These are phyloP conservation scores for Ganoderma sp. DNA, from an alignment of 1,284 basidiomycete species.

Conservation along the genomic window DNA sequence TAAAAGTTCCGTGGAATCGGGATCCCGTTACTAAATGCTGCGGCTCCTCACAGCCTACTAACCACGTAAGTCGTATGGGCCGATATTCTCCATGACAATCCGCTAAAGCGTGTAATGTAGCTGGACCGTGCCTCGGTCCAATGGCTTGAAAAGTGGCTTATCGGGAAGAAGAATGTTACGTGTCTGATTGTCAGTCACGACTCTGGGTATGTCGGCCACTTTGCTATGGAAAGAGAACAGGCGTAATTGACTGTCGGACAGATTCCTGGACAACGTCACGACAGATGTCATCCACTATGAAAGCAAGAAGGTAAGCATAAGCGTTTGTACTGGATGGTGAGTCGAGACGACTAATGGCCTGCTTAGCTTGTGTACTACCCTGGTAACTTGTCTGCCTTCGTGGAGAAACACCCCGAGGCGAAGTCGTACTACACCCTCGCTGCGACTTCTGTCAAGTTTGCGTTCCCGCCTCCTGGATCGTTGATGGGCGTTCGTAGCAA, in stretches of 20 bases:
- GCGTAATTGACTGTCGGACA: conserved; percentile 38
- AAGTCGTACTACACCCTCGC: conserved; percentile 98
- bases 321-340: conserved; percentile 4
- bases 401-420: conserved; percentile 91
- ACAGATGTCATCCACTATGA: conserved; percentile 99
- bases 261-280: conserved; percentile 96
- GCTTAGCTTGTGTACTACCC: conserved; percentile 89
- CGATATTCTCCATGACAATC: conserved; percentile 17
- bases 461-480: conserved; percentile 95
- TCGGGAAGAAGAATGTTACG: conserved; percentile 82
- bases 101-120: conserved; percentile 46
- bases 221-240: conserved; percentile 7
- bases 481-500: conserved; percentile 98
- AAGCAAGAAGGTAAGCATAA: conserved; percentile 76
- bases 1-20: conserved; percentile 10
- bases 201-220: conserved; percentile 70
- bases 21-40: conserved; percentile 22
- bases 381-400: conserved; percentile 93
- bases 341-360: conserved; percentile 4
- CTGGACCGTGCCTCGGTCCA: conserved; percentile 89
- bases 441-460: conserved; percentile 94
- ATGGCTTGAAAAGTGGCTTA: conserved; percentile 94
- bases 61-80: conserved; percentile 70
- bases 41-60: conserved; percentile 73
- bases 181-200: conserved; percentile 98